Percentiles rank a stretch among this genome's conserved stretches.
Evolutionary conservation across 129 eudicot genomes (phyloP).

Genomic region (Artemisia annua): DNA sequence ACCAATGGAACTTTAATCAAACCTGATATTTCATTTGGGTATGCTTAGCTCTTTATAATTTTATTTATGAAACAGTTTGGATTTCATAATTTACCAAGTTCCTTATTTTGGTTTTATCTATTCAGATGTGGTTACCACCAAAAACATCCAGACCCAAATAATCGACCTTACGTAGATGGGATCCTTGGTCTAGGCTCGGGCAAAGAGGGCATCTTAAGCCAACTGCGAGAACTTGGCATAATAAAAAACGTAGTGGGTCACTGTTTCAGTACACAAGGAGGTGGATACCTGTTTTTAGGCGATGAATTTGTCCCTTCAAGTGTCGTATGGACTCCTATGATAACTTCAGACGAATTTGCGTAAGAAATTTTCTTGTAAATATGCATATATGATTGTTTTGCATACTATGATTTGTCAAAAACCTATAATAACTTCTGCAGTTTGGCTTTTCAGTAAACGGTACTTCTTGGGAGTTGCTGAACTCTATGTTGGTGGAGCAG

Average conservation of each 20-base stretch:
- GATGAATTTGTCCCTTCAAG: constrained; percentile 54
- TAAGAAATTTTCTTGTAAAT: background rate
- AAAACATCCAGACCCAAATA: background rate
- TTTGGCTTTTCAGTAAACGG: background rate
- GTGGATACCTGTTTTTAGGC: constrained; percentile 83
- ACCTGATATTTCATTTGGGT: constrained; percentile 27
- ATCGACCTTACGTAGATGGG: constrained; percentile 25
- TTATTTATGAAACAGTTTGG: background rate
- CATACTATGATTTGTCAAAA: background rate
- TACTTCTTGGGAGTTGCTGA: background rate
- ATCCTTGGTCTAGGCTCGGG: constrained; percentile 25
- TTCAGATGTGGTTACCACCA: constrained; percentile 26
- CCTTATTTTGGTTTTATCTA: background rate
- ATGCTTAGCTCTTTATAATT: background rate
- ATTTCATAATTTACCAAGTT: background rate
- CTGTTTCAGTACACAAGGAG: constrained; percentile 66
- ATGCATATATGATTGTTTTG: background rate
- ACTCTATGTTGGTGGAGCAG: background rate
- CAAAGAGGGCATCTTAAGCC: constrained; percentile 37
- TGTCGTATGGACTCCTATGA: constrained; percentile 60
- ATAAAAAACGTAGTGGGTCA: constrained; percentile 70
- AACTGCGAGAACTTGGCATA: constrained; percentile 49
- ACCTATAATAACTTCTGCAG: background rate
- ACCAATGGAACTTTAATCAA: constrained; percentile 17
- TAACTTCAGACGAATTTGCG: background rate